phyloP scores from a whole-genome alignment of 2,329 filamentous ascomycete species.

The Verticillium nonalfalfae region DNA sequence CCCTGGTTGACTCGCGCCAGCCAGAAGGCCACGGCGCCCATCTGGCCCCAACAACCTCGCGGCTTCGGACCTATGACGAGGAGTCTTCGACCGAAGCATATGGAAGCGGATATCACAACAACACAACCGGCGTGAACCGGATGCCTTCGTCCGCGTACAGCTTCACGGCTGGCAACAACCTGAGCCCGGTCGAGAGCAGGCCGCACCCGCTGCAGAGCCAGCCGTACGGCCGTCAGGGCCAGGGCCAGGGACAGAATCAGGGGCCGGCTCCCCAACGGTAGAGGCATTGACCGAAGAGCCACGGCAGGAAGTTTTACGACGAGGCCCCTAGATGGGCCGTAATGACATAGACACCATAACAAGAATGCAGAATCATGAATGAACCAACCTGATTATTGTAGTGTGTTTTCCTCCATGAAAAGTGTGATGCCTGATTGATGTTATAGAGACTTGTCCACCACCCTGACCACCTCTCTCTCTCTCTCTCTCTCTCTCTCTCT shows the following conservation, averaged over 20 bases:
- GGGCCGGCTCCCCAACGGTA: neutral
- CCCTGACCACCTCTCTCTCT: neutral
- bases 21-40: slow-evolving; percentile 10
- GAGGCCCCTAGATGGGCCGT: neutral
- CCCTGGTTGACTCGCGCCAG: slow-evolving; percentile 15
- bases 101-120: slow-evolving; percentile 18
- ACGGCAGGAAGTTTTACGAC: neutral
- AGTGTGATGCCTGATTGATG: neutral
- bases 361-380: neutral
- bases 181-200: neutral
- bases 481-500: neutral
- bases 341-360: neutral
- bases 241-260: neutral
- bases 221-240: neutral
- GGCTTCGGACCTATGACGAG: slow-evolving; percentile 32
- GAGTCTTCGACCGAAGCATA: slow-evolving; percentile 31
- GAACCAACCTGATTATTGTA: neutral
- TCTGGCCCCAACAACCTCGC: slow-evolving; percentile 21
- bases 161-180: neutral
- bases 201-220: slow-evolving; percentile 11
- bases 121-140: slow-evolving; percentile 11
- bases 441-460: neutral
- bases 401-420: neutral
- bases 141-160: neutral
- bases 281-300: neutral